Base-by-base conservation (phyloP, 495 filamentous ascomycete species). In the Aspergillus cristatus region DNA sequence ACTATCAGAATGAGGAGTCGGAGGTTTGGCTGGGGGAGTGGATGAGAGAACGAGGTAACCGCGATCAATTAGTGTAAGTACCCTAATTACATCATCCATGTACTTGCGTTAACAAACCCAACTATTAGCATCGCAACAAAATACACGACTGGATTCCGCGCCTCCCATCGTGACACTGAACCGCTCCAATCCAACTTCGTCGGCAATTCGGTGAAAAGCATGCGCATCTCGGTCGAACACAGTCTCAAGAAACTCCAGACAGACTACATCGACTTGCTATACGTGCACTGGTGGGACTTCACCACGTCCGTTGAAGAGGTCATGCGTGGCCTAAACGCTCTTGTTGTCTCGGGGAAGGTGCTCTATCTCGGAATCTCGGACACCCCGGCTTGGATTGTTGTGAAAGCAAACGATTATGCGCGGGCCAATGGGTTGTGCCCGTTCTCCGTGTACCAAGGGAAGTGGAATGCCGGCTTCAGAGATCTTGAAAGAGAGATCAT, bases 91-190 rank as follows among this genome's bases (percentile, higher is more conserved):
- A 79, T 72, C 47, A 68, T 63, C 47, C 84, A 75, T 85, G 71
- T 61, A 58, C 10, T 29, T 46, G 13, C 55, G 62, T 11, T 50
- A 57, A 4, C 60, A 61, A 25, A 72, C 76, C 42, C n/a, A n/a
- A 57, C 71, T 42, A 67, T 77, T 41, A 76, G 83, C 36, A 62
- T 89, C 36, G 81, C 82, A 0, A 87, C 83, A 28, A 89, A 86
- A 50, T 89, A 71, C 57, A 78, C 76, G 8, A 72, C 69, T 14
- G 41, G 13, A 2, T 32, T 14, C 17, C 20, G 10, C 6, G 47
- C 49, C 0, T 51, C 45, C 11, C 45, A 55, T 38, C 37, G 35
- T 18, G 56, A 63, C 30, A 56, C 70, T 14, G 51, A 57, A 13
- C 56, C 41, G 17, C 45, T 72, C 43, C 60, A 68, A 31, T 68